Evolutionary conservation across 345 rosid species (phyloP).

Genomic region (Moricandia arvensis): DNA sequence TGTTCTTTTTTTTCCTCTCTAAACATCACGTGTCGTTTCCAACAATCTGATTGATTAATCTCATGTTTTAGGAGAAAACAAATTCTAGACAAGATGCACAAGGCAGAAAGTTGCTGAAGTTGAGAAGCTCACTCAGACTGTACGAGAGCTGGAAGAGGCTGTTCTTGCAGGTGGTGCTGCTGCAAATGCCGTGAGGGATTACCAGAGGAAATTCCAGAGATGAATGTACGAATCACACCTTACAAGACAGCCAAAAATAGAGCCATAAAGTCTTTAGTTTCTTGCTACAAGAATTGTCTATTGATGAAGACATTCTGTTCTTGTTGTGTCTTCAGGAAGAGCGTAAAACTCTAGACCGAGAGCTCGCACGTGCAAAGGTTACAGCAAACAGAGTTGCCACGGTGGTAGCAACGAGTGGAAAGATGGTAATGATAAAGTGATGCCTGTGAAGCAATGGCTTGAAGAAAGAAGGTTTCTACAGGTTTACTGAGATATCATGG

Average conservation of each 20-base stretch:
- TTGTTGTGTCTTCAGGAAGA: constrained; percentile 64
- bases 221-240: constrained; percentile 62
- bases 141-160: constrained; percentile 97
- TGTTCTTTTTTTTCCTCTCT: too few species aligned
- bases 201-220: constrained; percentile 98
- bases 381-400: constrained; percentile 99
- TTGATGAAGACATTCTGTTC: constrained; percentile 6
- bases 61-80: constrained; percentile 79
- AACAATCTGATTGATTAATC: not conserved
- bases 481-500: constrained; percentile 36
- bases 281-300: not conserved
- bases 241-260: not conserved
- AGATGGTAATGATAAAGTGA: constrained; percentile 98
- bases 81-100: constrained; percentile 97
- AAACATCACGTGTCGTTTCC: not conserved
- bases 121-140: constrained; percentile 97
- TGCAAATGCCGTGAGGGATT: constrained; percentile 98
- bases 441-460: constrained; percentile 99
- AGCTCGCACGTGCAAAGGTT: constrained; percentile 98
- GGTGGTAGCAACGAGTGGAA: constrained; percentile 99
- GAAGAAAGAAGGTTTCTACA: constrained; percentile 96
- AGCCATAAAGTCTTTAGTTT: not conserved
- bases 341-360: constrained; percentile 93
- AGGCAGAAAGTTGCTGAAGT: constrained; percentile 99
- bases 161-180: constrained; percentile 99